A percentile compares a stretch with the other conserved stretches of the same genome.
Conservation (phyloP, 148 eudicot species). For the Selenicereus undatus region DNA sequence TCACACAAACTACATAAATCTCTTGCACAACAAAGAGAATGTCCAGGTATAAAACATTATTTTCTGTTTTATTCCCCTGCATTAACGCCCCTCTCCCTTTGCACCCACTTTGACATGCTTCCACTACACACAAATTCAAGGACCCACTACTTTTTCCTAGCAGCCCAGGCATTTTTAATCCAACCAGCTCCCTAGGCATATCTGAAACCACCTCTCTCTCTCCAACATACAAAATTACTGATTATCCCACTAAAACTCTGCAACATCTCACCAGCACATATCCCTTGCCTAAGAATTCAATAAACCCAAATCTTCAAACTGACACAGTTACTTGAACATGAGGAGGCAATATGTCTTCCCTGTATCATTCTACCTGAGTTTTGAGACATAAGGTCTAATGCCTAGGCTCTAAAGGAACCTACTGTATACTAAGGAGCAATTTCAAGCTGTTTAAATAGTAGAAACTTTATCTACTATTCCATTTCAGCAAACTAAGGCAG, state of each 20-base stretch:
- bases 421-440: too few relatives aligned
- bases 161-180: neutral
- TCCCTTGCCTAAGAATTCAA: neutral
- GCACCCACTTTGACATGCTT: too few relatives aligned
- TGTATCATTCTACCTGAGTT: too few relatives aligned
- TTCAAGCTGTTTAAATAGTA: too few relatives aligned
- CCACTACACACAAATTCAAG: neutral
- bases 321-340: neutral
- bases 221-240: neutral
- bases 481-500: too few relatives aligned
- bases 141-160: neutral
- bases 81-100: too few relatives aligned
- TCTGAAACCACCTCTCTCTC: neutral
- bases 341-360: too few relatives aligned
- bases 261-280: neutral
- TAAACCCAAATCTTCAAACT: neutral
- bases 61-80: neutral
- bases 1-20: neutral
- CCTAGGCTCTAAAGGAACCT: too few relatives aligned
- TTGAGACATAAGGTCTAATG: too few relatives aligned
- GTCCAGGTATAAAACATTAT: neutral
- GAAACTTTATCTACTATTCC: too few relatives aligned
- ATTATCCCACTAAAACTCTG: too few relatives aligned
- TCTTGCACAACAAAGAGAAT: neutral
- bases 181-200: neutral